Evolutionary conservation across 306 rosid genomes (phyloP).

Genomic region (Begonia masoniana): DNA sequence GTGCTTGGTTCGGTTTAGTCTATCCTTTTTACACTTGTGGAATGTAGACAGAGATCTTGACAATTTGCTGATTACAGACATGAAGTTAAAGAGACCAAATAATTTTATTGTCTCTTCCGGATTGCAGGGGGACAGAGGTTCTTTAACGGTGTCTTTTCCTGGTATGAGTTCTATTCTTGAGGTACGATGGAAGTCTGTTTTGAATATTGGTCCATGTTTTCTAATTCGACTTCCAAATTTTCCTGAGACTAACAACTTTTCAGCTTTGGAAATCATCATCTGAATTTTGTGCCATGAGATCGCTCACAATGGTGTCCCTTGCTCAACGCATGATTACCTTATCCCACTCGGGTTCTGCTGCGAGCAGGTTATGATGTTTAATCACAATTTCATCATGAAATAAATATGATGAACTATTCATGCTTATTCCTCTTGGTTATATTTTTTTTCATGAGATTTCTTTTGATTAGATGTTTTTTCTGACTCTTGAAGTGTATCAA

Average conservation of each 20-base stretch:
- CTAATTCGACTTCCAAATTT: constrained; percentile 20
- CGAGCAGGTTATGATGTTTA: constrained; percentile 54
- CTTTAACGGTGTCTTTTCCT: constrained; percentile 85
- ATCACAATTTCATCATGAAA: background rate
- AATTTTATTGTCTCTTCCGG: constrained; percentile 70
- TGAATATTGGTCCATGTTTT: constrained; percentile 25
- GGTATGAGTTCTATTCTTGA: constrained; percentile 53
- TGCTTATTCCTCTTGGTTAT: too few relatives aligned
- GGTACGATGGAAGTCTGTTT: constrained; percentile 38
- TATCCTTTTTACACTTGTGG: constrained; percentile 87
- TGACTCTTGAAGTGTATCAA: too few relatives aligned
- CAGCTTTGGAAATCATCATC: constrained; percentile 96
- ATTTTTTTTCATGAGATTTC: too few relatives aligned
- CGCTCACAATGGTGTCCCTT: constrained; percentile 87
- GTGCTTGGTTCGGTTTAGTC: constrained; percentile 63
- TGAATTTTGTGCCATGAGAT: constrained; percentile 87
- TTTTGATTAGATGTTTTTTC: too few relatives aligned
- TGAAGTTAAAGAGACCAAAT: constrained; percentile 75
- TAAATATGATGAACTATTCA: background rate
- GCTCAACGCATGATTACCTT: constrained; percentile 85
- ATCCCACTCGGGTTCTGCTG: constrained; percentile 66
- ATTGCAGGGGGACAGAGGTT: constrained; percentile 87
- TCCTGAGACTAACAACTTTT: constrained; percentile 45
- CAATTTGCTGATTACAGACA: constrained; percentile 57
- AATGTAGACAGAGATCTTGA: constrained; percentile 65